A percentile compares a stretch with the other conserved stretches of the same genome.
These are phyloP conservation scores for Teratosphaeria nubilosa DNA, from an alignment of 2,329 filamentous ascomycete genomes.

Conservation along the genomic window DNA sequence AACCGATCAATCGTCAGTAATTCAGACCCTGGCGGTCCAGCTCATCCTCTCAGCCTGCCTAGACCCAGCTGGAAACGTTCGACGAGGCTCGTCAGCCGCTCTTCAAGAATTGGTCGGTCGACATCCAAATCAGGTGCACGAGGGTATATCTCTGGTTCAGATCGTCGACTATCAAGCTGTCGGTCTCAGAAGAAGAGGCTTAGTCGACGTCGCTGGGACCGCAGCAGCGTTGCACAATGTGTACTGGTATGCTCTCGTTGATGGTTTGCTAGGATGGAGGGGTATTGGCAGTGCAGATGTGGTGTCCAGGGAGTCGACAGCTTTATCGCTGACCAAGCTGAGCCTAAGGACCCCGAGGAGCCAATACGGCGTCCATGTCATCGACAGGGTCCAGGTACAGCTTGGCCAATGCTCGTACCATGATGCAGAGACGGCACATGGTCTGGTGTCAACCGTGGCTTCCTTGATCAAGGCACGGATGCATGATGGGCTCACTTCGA, in stretches of 20 bases:
- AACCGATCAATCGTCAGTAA: slow-evolving; percentile 10
- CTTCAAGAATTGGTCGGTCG: slow-evolving; percentile 88
- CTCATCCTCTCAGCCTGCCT: slow-evolving; percentile 73
- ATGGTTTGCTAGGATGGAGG: slow-evolving; percentile 70
- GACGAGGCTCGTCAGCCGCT: slow-evolving; percentile 83
- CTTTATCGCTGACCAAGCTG: slow-evolving; percentile 22
- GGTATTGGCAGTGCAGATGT: slow-evolving; percentile 75
- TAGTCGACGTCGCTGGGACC: slow-evolving; percentile 62
- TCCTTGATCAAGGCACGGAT: slow-evolving; percentile 39
- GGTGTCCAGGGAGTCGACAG: slow-evolving; percentile 63
- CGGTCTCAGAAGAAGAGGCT: slow-evolving; percentile 72
- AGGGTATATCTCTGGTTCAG: slow-evolving; percentile 81
- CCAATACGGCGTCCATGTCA: slow-evolving; percentile 5
- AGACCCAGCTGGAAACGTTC: slow-evolving; percentile 86
- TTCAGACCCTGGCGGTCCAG: slow-evolving; percentile 67
- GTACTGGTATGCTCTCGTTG: slow-evolving; percentile 60
- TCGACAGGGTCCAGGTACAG: slow-evolving; percentile 32
- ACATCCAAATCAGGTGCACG: slow-evolving; percentile 71
- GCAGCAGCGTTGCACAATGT: slow-evolving; percentile 53
- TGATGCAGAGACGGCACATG: slow-evolving; percentile 61
- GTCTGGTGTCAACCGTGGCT: slow-evolving; percentile 53
- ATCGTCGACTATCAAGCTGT: slow-evolving; percentile 88
- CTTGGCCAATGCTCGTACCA: slow-evolving; percentile 42
- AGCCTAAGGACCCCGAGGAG: background rate
- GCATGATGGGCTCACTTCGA: background rate